These are phyloP conservation scores for Kuraishia piskuri DNA, from an alignment of 805 yeast genomes.

Conservation along the genomic window DNA sequence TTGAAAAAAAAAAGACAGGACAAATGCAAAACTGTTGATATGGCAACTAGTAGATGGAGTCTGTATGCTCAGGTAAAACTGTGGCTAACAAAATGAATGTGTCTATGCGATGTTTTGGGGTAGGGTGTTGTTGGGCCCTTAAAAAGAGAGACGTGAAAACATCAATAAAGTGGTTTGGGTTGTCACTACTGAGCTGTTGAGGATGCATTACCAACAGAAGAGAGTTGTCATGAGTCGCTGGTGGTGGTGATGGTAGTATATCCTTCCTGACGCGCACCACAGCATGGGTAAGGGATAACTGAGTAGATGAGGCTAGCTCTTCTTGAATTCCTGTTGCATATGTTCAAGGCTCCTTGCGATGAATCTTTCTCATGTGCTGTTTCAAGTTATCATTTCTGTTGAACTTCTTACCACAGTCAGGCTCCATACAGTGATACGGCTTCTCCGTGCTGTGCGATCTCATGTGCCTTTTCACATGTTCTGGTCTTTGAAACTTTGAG, in stretches of 20 bases:
- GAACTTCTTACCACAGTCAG: constrained; percentile 45
- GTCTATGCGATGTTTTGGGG: not conserved
- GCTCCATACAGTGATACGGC: constrained; percentile 45
- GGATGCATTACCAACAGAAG: too few species aligned
- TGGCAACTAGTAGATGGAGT: not conserved
- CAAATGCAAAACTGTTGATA: not conserved
- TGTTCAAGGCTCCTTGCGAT: constrained; percentile 18
- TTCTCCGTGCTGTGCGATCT: constrained; percentile 50
- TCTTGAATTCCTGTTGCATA: not conserved
- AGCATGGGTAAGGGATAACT: not conserved
- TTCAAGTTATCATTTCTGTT: constrained; percentile 53
- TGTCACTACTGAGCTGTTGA: too few species aligned
- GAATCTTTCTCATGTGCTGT: constrained; percentile 57
- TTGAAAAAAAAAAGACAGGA: not conserved
- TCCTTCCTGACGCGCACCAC: not conserved
- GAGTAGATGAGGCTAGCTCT: not conserved
- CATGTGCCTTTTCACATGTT: constrained; percentile 61
- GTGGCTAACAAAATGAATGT: not conserved
- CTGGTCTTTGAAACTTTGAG: constrained; percentile 58
- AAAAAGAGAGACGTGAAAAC: not conserved
- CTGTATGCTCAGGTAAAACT: not conserved
- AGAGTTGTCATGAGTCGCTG: too few species aligned
- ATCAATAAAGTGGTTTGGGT: too few species aligned
- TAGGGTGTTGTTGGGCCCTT: too few species aligned
- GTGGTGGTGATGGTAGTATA: too few species aligned